Base-by-base conservation (phyloP, 2,329 filamentous ascomycete species). In the Trichoderma harzianum region DNA sequence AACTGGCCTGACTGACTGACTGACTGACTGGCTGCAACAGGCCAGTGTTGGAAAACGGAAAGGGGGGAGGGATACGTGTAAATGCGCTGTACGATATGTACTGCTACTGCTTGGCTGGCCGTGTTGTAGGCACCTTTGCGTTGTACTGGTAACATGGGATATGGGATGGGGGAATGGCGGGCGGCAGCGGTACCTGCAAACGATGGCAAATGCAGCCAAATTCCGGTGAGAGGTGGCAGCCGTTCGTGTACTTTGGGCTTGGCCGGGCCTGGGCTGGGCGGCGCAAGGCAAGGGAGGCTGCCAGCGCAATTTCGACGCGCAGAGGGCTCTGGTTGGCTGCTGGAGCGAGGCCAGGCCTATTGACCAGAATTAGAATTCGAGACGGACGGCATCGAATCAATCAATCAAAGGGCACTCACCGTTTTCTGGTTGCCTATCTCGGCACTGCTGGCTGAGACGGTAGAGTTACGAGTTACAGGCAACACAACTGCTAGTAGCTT, bases 31-130 rank as follows among this genome's bases (percentile, higher is more conserved):
- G 57, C 57, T 60, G 57, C 57, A 60, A 34, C 28, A 61, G 26
- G 32, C 32, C 58, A 36, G 32, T 61, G 58, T 43, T 64, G 61
- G 64, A 60, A 68, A 68, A 68, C 51, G 65, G 61, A 63, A 63
- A 63, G 61, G 61, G 60, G 61, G 62, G 16, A 28, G 26, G 39
- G 39, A 21, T 21, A 30, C 24, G 28, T 14, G 43, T 51, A 51
- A 18, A 51, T 14, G 16, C 36, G 7, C 21, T 7, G 24, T 39
- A 63, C 39, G 26, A 10, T 11, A 30, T 51, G 26, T 32, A n/a
- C 55, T 58, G 55, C 55, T 58, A 58, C 36, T 57, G 51, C 32
- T 57, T 58, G 51, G 64, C 64, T 58, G 51, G 34, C 64, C 36
- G 53, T 28, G 58, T 39, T n/a, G 39, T 43, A 43, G 39, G 39